Base-by-base conservation (phyloP, 148 eudicot species). In the Camellia granthamiana region DNA sequence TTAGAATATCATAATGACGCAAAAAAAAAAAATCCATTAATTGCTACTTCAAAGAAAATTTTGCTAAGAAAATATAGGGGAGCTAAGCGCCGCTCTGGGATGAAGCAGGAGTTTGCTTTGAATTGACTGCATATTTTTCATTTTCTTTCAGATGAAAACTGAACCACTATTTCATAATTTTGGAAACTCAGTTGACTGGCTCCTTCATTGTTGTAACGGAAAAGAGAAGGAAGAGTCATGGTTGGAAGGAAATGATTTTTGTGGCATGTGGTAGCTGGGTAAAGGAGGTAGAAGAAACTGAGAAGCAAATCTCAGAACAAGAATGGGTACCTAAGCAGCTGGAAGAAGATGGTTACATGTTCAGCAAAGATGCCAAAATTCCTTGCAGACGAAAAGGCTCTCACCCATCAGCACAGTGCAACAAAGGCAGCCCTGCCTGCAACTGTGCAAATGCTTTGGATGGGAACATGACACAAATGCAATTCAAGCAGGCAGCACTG, bases 91-190 rank as follows among this genome's bases (percentile, higher is more conserved):
- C 0, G 61, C 8, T 9, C 59, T 10, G 42, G 49, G 43, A 13
- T 43, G 15, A 51, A 73, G 47, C 61, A 73, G 46, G 76, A 13
- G n/a, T 3, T 55, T 73, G 19, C 19, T 55, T 62, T 54, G 18
- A 55, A 52, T 30, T 18, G 7, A 52, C 44, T 3, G 6, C 21
- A 1, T 2, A 23, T 55, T 30, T 23, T 30, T 30, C n/a, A 55
- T 54, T 55, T 73, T 64, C 75, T 18, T 52, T n/a, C 23, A 18
- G 23, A 38, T 73, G 19, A 73, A 12, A 73, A 73, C 62, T 54
- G 13, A 73, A 21, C 42, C 76, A 73, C 3, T 5, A 30, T 55
- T 54, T 12, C 12, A 3, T 68, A 68, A 68, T 13, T 42, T 14
- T 4, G 11, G n/a, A 43, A 21, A 68, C 72, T 51, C 42, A 68